phyloP scores from a whole-genome alignment of 169 alveolate species.

The Perkinsus marinus region DNA sequence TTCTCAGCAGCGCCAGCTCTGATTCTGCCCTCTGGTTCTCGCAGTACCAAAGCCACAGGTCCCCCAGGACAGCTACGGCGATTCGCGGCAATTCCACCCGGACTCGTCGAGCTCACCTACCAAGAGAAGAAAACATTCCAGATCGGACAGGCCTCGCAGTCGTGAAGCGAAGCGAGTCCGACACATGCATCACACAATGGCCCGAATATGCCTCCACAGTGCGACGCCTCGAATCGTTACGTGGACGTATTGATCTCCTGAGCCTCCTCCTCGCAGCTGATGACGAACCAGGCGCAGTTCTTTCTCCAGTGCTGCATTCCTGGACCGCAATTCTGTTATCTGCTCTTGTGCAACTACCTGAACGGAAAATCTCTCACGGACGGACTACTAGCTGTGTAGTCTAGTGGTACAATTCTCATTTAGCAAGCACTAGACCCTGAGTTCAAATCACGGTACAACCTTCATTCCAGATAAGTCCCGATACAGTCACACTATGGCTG shows the following conservation, averaged over 20 bases:
- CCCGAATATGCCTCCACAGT: background rate
- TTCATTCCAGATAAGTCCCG: no score
- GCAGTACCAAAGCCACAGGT: background rate
- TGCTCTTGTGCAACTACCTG: background rate
- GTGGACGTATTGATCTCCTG: background rate
- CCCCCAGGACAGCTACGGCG: background rate
- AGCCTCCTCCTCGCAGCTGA: background rate
- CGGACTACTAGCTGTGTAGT: conserved; percentile 61
- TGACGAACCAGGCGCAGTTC: background rate
- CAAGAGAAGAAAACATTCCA: no score
- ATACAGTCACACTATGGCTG: no score
- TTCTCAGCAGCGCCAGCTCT: background rate
- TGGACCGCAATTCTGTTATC: background rate
- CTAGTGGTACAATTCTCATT: conserved; percentile 97
- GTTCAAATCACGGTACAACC: conserved; percentile 95
- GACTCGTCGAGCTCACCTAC: background rate
- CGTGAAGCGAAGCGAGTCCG: no score
- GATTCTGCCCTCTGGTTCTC: background rate
- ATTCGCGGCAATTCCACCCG: background rate
- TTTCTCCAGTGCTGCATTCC: background rate
- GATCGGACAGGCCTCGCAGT: no score
- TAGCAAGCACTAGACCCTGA: conserved; percentile 98
- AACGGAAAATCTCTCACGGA: no score
- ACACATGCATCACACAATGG: no score
- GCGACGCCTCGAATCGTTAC: background rate